Evolutionary conservation across 2,329 filamentous ascomycete species (phyloP).

Genomic region (Leptodontidium sp.): DNA sequence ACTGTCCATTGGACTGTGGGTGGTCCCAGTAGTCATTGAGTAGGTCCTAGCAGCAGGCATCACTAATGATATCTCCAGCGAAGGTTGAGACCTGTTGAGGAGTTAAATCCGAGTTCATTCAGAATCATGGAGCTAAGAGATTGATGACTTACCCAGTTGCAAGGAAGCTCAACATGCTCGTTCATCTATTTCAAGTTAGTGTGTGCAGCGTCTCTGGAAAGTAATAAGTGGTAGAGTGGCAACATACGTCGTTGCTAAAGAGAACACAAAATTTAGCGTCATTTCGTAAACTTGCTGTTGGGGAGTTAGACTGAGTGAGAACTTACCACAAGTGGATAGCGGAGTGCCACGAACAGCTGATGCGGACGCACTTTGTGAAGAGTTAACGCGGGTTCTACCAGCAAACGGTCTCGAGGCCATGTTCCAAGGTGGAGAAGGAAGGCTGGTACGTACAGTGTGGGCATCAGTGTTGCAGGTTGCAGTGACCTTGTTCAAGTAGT

Average conservation of each 20-base stretch:
- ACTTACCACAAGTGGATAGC: conserved; percentile 12
- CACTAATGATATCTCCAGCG: neutral
- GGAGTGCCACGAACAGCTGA: conserved; percentile 13
- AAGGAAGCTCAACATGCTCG: neutral
- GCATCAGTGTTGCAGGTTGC: neutral
- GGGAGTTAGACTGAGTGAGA: too few species aligned
- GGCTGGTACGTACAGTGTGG: neutral
- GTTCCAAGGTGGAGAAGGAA: neutral
- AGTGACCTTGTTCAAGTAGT: conserved; percentile 12
- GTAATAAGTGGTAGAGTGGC: neutral
- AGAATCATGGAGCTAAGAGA: neutral
- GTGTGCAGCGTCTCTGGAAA: neutral
- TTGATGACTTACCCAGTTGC: conserved; percentile 8
- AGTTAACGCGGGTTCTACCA: neutral
- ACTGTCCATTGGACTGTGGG: neutral
- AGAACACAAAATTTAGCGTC: neutral
- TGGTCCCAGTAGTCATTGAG: neutral
- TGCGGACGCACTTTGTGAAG: conserved; percentile 2
- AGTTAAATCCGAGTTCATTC: neutral
- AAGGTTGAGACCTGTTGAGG: conserved; percentile 7
- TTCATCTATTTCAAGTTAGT: neutral
- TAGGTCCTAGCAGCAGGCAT: neutral
- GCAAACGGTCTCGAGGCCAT: too few species aligned
- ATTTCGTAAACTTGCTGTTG: too few species aligned
- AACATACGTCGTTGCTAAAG: conserved; percentile 8